These are phyloP conservation scores for Mikania micrantha DNA, from an alignment of 129 eudicot genomes.

Conservation along the genomic window DNA sequence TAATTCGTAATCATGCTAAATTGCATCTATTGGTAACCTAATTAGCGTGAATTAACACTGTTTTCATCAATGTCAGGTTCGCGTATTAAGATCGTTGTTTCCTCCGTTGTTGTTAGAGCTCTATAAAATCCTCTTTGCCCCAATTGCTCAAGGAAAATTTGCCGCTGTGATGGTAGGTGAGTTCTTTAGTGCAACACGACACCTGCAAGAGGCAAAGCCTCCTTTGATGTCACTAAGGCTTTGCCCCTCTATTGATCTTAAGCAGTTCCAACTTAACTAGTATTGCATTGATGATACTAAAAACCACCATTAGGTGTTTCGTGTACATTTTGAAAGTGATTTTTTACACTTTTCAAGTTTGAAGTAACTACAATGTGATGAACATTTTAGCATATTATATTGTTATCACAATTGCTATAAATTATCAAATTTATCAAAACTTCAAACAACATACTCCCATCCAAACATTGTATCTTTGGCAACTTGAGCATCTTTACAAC, in stretches of 20 bases:
- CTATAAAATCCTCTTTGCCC: conserved; percentile 65
- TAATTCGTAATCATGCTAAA: not conserved
- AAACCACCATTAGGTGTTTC: no score
- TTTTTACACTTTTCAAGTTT: no score
- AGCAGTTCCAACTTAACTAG: no score
- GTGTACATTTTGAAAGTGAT: not conserved
- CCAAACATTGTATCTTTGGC: not conserved
- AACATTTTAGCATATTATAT: not conserved
- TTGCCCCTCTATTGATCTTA: no score
- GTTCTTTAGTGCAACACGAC: not conserved
- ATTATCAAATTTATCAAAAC: not conserved
- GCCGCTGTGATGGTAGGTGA: conserved; percentile 88
- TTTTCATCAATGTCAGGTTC: conserved; percentile 39
- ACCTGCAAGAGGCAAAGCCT: no score
- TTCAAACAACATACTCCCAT: not conserved
- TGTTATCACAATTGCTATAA: not conserved
- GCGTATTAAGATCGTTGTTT: conserved; percentile 65
- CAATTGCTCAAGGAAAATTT: conserved; percentile 71
- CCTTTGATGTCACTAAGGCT: no score
- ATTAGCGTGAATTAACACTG: not conserved
- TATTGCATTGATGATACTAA: no score
- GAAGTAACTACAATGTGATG: not conserved
- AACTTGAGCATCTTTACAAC: not conserved
- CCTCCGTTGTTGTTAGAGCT: conserved; percentile 78
- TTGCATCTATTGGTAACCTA: not conserved